These are phyloP conservation scores for Westerdykella sp. DNA, from an alignment of 2,329 filamentous ascomycete species.

Conservation along the genomic window DNA sequence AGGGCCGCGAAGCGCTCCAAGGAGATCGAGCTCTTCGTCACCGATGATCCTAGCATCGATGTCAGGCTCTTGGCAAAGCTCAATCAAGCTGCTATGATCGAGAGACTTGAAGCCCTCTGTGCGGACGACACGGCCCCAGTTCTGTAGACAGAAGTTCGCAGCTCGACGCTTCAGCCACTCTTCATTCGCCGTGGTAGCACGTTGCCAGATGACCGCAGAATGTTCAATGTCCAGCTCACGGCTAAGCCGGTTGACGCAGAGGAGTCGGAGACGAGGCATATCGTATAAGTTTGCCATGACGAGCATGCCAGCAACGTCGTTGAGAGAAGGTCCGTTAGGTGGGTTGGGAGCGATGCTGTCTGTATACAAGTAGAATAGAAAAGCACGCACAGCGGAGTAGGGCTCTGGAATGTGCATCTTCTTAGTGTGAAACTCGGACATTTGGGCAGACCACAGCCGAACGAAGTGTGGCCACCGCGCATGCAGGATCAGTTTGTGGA, in stretches of 20 bases:
- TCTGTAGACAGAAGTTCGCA: slow-evolving; percentile 79
- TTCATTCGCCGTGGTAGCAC: slow-evolving; percentile 81
- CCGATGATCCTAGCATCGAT: slow-evolving; percentile 85
- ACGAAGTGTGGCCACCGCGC: slow-evolving; percentile 96
- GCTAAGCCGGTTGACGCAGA: slow-evolving; percentile 84
- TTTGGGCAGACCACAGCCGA: slow-evolving; percentile 84
- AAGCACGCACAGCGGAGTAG: slow-evolving; percentile 87
- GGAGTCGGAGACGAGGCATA: slow-evolving; percentile 82
- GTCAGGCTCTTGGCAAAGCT: slow-evolving; percentile 89
- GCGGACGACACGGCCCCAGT: slow-evolving; percentile 91
- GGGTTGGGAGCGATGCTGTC: slow-evolving; percentile 63
- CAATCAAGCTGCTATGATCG: slow-evolving; percentile 72
- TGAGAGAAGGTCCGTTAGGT: slow-evolving; percentile 53
- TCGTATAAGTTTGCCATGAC: slow-evolving; percentile 99
- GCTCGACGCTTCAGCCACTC: slow-evolving; percentile 89
- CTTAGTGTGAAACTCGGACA: slow-evolving; percentile 95
- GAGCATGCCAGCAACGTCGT: slow-evolving; percentile 85
- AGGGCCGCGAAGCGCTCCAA: slow-evolving; percentile 46
- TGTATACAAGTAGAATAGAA: slow-evolving; percentile 94
- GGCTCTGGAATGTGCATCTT: slow-evolving; percentile 98
- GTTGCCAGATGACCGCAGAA: slow-evolving; percentile 94
- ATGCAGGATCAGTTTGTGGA: slow-evolving; percentile 90
- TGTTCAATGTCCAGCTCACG: slow-evolving; percentile 92
- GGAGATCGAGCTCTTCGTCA: slow-evolving; percentile 70
- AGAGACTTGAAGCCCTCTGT: slow-evolving; percentile 80